Base-by-base conservation (phyloP, 768 basidiomycete genomes). In the Sarcodon sp. region DNA sequence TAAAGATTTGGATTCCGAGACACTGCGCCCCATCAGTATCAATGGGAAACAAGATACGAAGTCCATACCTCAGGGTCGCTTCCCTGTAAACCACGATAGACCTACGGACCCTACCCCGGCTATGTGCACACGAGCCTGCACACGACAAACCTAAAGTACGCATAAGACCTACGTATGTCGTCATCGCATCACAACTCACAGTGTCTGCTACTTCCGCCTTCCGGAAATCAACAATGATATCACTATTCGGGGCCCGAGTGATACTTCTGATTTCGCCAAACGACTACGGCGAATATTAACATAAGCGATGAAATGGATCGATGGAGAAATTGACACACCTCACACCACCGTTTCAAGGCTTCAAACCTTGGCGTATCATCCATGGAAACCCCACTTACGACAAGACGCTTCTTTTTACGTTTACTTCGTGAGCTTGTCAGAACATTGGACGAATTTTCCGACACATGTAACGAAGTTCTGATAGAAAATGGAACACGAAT, bases 121-220 rank as follows among this genome's bases (percentile, higher is more conserved):
- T 49, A 88, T 87, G 56, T 73, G 69, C 1, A 88, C 86, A 58
- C 75, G 75, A 45, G 86, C 86, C 53, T 83, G 79, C 50, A 88
- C 63, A 36, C 86, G 83, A 58, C 85, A 88, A 2, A 87, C 84
- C 84, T 87, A 50, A 12, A 37, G 33, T 33, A 50, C 10, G 31
- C 12, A 18, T 57, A 49, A 55, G 54, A 32, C 36, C 16, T 31
- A 16, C n/a, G 3, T 7, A 10, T 12, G 10, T 31, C 35, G 12
- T n/a, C 12, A 33, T 41, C 6, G 13, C 3, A n/a, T 8, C n/a
- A 12, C 12, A 12, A 69, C 80, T 27, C 59, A 87, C 86, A 6
- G 82, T 87, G 53, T 87, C 86, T 16, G 86, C 86, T 8, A 88
- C 85, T 50, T 87, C 85, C 45, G 80, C 71, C 47, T 75, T 77